phyloP scores from a whole-genome alignment of 225 moss, liverwort and hornwort species.

The Straminergon stramineum region DNA sequence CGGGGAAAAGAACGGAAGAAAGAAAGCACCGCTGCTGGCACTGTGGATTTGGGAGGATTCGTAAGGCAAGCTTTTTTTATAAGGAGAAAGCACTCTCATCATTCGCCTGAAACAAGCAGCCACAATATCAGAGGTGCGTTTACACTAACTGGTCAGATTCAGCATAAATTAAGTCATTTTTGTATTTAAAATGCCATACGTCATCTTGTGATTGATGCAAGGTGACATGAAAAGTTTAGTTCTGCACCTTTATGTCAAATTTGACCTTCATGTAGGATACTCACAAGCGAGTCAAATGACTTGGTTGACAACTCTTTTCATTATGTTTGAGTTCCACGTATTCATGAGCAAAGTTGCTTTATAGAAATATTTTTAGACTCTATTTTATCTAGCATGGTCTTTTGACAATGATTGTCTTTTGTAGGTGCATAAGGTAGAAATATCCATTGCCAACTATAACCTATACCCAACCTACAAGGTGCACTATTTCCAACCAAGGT shows the following conservation, averaged over 20 bases:
- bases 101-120: not conserved
- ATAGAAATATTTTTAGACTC: not conserved
- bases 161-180: not conserved
- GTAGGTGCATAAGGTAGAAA: fast-evolving
- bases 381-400: not conserved
- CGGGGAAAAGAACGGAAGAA: not conserved
- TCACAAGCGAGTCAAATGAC: not conserved
- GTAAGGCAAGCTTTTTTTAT: no score
- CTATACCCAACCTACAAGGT: no score
- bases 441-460: no score
- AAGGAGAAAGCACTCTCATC: not conserved
- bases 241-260: not conserved
- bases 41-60: no score
- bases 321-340: not conserved
- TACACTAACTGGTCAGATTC: not conserved
- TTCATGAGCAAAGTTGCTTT: no score
- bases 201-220: not conserved
- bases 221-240: no score
- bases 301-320: not conserved
- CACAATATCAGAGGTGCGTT: not conserved
- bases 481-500: no score
- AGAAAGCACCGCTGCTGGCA: not conserved
- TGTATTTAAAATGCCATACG: no score
- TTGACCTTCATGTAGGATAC: fast-evolving
- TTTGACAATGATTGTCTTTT: fast-evolving